Evolutionary conservation across 73 alveolate species (phyloP), one percentile per base, ranked within the genome.

Genomic region (Diophrys sp.): DNA sequence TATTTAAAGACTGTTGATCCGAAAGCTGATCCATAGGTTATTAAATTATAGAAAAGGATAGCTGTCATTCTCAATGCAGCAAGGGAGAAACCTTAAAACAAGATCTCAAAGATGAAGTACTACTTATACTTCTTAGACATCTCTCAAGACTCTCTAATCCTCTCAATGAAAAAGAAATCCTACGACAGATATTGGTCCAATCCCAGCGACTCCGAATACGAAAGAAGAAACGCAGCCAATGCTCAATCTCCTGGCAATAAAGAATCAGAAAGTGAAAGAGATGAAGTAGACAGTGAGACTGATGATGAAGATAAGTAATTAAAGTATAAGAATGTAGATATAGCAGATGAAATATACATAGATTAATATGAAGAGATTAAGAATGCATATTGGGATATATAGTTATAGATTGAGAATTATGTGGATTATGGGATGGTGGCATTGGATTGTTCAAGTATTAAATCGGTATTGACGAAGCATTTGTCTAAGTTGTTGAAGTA

Each of bases 41-140:
- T 33, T 30, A 77, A 32, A 18, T 31, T 74, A 44, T 31, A 56
- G 24, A 82, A 78, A 67, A 44, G 67, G 79, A 79, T 80, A 2
- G 81, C 85, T 23, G 76, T 73, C 29, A 79, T 84, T 54, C 70
- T 86, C 0, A 78, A 86, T 31, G 25, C 30, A 31, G 77, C 84
- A 62, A 79, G 68, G 31, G 78, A 70, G 25, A 79, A 86, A 44
- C 93, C 93, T 2, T 73, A 78, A 2, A n/a, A 80, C 28, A 56
- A 85, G 30, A 69, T 86, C 2, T 29, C 34, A 53, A 54, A 53
- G 23, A 70, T 86, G 44, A 56, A 79, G 34, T 71, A 80, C 33
- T 86, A 68, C 74, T 28, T 74, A 0, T 33, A 30, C 26, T 86
- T 54, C 62, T 67, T 86, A 27, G 77, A 87, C 69, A 55, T 79